phyloP scores from a whole-genome alignment of 2,329 filamentous ascomycete genomes.

The Stachybotrys elegans region DNA sequence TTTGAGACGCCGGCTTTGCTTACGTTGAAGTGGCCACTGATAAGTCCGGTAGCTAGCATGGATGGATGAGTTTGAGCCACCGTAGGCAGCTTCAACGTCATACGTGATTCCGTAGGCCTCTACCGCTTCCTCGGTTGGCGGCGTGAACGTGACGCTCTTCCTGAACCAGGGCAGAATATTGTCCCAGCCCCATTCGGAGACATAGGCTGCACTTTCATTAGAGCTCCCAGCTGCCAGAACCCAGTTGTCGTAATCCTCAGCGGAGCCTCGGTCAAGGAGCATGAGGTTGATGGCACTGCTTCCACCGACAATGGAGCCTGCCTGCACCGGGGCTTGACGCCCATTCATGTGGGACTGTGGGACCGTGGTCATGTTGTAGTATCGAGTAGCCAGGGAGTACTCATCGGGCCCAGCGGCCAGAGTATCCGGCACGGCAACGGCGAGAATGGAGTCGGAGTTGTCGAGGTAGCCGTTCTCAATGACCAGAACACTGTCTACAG shows the following conservation, averaged over 20 bases:
- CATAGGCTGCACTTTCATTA: neutral
- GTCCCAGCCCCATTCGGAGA: neutral
- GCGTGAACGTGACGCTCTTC: constrained; percentile 1
- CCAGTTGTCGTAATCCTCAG: constrained; percentile 1
- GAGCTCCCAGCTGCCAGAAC: neutral
- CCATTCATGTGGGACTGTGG: neutral
- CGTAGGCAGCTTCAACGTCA: neutral
- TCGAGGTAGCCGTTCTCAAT: constrained; percentile 1
- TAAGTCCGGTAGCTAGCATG: neutral
- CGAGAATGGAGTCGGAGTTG: neutral
- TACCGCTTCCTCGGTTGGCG: neutral
- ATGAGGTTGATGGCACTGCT: neutral
- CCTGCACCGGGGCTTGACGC: neutral
- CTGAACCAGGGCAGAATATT: constrained; percentile 1
- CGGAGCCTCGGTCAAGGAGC: neutral
- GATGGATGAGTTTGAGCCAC: neutral
- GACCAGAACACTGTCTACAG: neutral
- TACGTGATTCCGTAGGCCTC: neutral
- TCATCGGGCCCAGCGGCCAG: neutral
- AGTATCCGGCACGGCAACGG: neutral
- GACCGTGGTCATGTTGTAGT: neutral
- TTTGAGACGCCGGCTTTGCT: neutral
- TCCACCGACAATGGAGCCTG: neutral
- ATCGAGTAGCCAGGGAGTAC: neutral
- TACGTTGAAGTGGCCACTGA: neutral